Evolutionary conservation across 2,329 filamentous ascomycete species (phyloP), one percentile per base, ranked within the genome.

Genomic region (Talaromyces atroroseus): DNA sequence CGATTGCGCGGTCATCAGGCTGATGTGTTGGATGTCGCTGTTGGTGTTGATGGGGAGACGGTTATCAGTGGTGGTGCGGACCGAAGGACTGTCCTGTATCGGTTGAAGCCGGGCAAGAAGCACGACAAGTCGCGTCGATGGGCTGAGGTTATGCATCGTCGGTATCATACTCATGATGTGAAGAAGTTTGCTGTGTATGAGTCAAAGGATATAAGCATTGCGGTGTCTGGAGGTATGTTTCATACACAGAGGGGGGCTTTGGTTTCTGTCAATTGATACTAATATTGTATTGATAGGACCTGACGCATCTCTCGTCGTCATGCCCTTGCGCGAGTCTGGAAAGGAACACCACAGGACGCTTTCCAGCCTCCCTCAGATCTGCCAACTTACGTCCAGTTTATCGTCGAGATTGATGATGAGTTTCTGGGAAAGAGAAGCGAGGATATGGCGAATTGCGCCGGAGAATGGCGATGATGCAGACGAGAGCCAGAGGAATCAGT

Each of bases 11-110:
- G 87, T 24, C 94, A 99, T 68, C 86, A 90, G 62, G 90, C 92
- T 46, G 94, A 99, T 73, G 87, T 96, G 4, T 79, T 99, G 58
- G 92, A 92, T 68, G 79, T 99, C n/a, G 86, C 90, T 2, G 83
- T 86, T 29, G 95, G 88, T 66, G 80, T 82, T 5, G 89, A 96
- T 67, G 92, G 92, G 16, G 84, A 84, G 20, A 84, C 86, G 20
- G 88, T 99, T 20, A 81, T 96, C 64, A 96, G 91, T 65, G 91
- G 90, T 59, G 92, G 94, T 55, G 94, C 96, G 79, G 94, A 99
- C 69, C 86, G 90, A 63, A 83, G 88, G 61, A 95, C 94, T 2
- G 87, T 91, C 5, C 78, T 92, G 47, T 96, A 95, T 75, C 88
- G 86, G 70, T 84, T 86, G 63, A 74, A 71, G 62, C 71, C 66